Percentiles rank a stretch among this genome's conserved stretches.
Evolutionary conservation across 768 basidiomycete species (phyloP).

Genomic region (Tricholoma saponaceum): DNA sequence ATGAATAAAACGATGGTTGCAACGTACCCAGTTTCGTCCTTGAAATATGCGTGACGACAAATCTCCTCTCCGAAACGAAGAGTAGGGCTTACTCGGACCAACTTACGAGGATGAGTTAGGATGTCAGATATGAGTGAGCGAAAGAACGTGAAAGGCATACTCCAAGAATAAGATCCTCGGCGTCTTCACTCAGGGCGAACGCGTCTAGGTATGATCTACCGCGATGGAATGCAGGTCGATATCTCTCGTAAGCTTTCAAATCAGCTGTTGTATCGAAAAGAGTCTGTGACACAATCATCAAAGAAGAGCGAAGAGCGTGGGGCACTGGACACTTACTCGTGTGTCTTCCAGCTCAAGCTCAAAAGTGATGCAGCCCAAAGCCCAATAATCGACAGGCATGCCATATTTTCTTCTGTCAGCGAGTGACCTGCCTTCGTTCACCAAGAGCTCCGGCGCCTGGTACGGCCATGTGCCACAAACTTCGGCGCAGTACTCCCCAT

Average conservation of each 20-base stretch:
- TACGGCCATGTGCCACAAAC: slow-evolving; percentile 31
- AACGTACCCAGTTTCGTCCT: slow-evolving; percentile 14
- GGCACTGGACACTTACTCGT: slow-evolving; percentile 14
- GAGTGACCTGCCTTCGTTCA: slow-evolving; percentile 16
- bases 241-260: slow-evolving; percentile 18
- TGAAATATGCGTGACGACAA: slow-evolving; percentile 23
- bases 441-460: slow-evolving; percentile 38
- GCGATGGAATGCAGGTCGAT: not conserved
- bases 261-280: slow-evolving; percentile 26
- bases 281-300: slow-evolving; percentile 16
- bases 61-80: slow-evolving; percentile 15
- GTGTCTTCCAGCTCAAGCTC: slow-evolving; percentile 28
- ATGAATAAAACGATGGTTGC: not conserved
- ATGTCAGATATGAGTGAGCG: not conserved
- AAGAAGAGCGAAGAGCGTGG: not conserved
- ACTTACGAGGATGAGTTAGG: slow-evolving; percentile 8
- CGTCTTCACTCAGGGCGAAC: slow-evolving; percentile 15
- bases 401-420: slow-evolving; percentile 22
- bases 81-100: slow-evolving; percentile 14
- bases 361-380: slow-evolving; percentile 35
- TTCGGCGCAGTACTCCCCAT: slow-evolving; percentile 17
- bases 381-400: slow-evolving; percentile 36
- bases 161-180: slow-evolving; percentile 26
- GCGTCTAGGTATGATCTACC: slow-evolving; percentile 20
- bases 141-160: slow-evolving; percentile 13